Conservation (phyloP, 441 rosid genomes). For the Aquilaria agallochum region DNA sequence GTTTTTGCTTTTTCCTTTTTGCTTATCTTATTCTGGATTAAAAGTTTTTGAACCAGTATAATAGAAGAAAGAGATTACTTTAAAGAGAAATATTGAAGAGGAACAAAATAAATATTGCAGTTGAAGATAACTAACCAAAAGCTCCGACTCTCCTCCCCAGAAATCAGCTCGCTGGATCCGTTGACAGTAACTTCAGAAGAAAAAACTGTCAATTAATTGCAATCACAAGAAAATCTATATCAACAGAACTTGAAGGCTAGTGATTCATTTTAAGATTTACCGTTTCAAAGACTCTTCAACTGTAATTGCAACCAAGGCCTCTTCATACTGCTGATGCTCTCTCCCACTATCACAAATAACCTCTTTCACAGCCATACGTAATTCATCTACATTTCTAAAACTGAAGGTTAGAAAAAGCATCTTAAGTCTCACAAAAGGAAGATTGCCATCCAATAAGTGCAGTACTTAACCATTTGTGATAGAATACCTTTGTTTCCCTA, state of each 20-base stretch:
- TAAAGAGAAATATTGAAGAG: neutral
- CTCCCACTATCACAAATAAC: conserved; percentile 54
- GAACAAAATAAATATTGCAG: conserved; percentile 4
- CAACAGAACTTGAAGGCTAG: conserved; percentile 4
- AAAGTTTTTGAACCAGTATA: neutral
- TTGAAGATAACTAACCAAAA: conserved; percentile 53
- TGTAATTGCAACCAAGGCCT: conserved; percentile 73
- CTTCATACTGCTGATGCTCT: conserved; percentile 65
- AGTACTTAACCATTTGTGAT: no score
- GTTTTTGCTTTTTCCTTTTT: neutral
- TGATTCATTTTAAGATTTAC: conserved; percentile 25
- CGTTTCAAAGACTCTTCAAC: conserved; percentile 82
- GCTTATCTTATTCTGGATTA: no score
- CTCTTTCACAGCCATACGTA: conserved; percentile 90
- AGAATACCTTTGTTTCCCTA: no score
- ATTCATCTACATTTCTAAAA: conserved; percentile 47
- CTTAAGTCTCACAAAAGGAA: neutral
- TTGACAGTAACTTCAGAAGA: conserved; percentile 60
- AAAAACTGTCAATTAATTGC: conserved; percentile 10
- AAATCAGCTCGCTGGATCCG: conserved; percentile 67
- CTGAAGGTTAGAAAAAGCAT: neutral
- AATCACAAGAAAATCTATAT: neutral
- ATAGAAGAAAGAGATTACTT: neutral
- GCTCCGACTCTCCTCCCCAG: conserved; percentile 98
- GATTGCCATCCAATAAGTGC: no score